Conservation (phyloP, 768 basidiomycete species). For the Lentinula sp. region DNA sequence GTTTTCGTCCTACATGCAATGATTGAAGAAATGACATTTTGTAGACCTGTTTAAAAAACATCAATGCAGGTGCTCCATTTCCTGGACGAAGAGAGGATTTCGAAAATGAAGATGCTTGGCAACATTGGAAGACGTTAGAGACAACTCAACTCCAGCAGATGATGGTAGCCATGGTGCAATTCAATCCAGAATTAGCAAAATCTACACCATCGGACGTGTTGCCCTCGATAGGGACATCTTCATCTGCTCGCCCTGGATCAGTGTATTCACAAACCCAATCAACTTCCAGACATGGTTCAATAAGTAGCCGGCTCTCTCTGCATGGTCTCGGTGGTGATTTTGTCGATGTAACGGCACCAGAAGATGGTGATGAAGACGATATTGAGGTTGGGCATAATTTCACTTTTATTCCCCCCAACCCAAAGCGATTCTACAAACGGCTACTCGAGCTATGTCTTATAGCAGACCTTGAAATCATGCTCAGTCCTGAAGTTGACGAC, state of each 20-base stretch:
- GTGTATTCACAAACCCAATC: slow-evolving; percentile 40
- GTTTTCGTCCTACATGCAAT: background rate
- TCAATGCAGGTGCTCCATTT: slow-evolving; percentile 77
- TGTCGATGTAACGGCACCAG: slow-evolving; percentile 25
- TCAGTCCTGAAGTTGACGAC: slow-evolving; percentile 85
- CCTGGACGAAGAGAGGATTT: slow-evolving; percentile 89
- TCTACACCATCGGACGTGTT: slow-evolving; percentile 56
- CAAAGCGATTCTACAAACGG: slow-evolving; percentile 78
- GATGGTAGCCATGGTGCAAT: slow-evolving; percentile 80
- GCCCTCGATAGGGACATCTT: slow-evolving; percentile 36
- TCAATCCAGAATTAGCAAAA: slow-evolving; percentile 83
- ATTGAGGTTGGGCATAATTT: slow-evolving; percentile 71
- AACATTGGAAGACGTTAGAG: slow-evolving; percentile 78
- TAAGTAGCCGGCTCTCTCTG: slow-evolving; percentile 65
- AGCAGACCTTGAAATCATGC: slow-evolving; percentile 84
- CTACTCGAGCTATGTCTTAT: slow-evolving; percentile 79
- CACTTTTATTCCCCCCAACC: slow-evolving; percentile 87
- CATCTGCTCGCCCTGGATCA: slow-evolving; percentile 49
- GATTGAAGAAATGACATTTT: slow-evolving; percentile 9
- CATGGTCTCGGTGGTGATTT: slow-evolving; percentile 24
- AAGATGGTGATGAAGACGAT: slow-evolving; percentile 58
- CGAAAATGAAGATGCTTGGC: slow-evolving; percentile 74
- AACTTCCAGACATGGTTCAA: slow-evolving; percentile 48
- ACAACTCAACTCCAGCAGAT: slow-evolving; percentile 81
- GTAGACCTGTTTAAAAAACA: slow-evolving; percentile 87